Percentiles rank a stretch among this genome's conserved stretches.
These are phyloP conservation scores for Fraxinus dipetala DNA, from an alignment of 305 asterid species.

Conservation along the genomic window DNA sequence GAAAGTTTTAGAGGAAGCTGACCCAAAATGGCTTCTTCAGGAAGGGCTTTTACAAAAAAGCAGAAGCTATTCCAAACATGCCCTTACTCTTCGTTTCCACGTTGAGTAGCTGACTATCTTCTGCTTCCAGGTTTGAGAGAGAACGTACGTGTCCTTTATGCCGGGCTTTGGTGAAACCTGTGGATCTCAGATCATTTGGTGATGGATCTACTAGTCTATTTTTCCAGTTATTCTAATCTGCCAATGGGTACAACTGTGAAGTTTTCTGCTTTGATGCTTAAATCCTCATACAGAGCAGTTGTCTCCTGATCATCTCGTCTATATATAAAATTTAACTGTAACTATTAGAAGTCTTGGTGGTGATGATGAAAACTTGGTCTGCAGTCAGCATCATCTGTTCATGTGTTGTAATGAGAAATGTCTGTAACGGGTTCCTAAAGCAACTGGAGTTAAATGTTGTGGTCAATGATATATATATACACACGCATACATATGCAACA, in stretches of 20 bases:
- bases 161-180: conserved; percentile 76
- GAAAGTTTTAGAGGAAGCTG: no score
- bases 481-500: conserved; percentile 16
- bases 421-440: conserved; percentile 16
- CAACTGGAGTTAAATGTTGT: neutral
- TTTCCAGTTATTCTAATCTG: conserved; percentile 65
- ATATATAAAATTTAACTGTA: conserved; percentile 21
- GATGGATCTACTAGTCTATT: conserved; percentile 80
- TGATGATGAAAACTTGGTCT: conserved; percentile 17
- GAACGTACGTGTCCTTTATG: conserved; percentile 90
- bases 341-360: conserved; percentile 13
- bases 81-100: neutral
- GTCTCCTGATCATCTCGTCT: conserved; percentile 25
- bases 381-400: conserved; percentile 24
- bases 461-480: neutral
- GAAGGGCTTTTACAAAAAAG: neutral
- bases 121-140: conserved; percentile 72
- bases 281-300: conserved; percentile 23
- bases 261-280: conserved; percentile 21
- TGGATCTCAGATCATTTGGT: conserved; percentile 73
- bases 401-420: conserved; percentile 33
- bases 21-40: no score
- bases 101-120: conserved; percentile 11
- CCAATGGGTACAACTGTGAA: neutral
- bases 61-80: no score